Percentiles rank a stretch among this genome's conserved stretches.
phyloP scores from a whole-genome alignment of 805 yeast genomes.

The Deakozyma indianensis region DNA sequence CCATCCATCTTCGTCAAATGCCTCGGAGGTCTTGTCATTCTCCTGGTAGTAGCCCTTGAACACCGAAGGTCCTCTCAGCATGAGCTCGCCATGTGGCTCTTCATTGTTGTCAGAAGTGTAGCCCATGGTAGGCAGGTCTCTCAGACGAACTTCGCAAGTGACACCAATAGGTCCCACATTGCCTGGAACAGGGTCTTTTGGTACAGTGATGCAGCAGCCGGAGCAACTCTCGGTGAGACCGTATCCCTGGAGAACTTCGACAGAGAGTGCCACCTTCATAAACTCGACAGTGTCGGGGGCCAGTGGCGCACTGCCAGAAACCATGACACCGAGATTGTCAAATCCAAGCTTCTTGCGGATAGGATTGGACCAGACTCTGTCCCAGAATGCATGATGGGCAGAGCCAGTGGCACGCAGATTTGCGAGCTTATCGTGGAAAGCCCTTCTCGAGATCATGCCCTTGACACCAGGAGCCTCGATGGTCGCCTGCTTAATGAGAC shows the following conservation, averaged over 20 bases:
- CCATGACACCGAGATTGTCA: constrained; percentile 25
- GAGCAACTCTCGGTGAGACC: constrained; percentile 63
- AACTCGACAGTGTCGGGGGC: constrained; percentile 46
- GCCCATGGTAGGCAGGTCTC: constrained; percentile 53
- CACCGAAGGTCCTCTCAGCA: constrained; percentile 51
- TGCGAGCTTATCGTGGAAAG: constrained; percentile 27
- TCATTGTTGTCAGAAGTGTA: constrained; percentile 29
- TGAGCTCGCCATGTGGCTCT: constrained; percentile 41
- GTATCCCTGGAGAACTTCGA: constrained; percentile 51
- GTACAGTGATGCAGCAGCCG: constrained; percentile 31
- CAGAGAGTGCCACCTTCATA: constrained; percentile 44
- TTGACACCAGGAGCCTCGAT: constrained; percentile 30
- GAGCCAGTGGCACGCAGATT: constrained; percentile 23
- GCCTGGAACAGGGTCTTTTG: constrained; percentile 34
- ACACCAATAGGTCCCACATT: constrained; percentile 47
- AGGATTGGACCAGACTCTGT: constrained; percentile 27
- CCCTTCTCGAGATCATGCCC: constrained; percentile 27
- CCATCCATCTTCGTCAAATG: constrained; percentile 35
- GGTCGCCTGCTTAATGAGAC: constrained; percentile 38
- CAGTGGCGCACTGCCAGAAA: constrained; percentile 60
- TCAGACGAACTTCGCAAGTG: constrained; percentile 41
- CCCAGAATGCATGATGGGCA: constrained; percentile 25
- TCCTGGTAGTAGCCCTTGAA: constrained; percentile 43
- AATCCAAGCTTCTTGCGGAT: constrained; percentile 35
- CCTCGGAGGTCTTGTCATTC: constrained; percentile 37